phyloP scores from a whole-genome alignment of 768 basidiomycete species.

The Megacollybia marginata region DNA sequence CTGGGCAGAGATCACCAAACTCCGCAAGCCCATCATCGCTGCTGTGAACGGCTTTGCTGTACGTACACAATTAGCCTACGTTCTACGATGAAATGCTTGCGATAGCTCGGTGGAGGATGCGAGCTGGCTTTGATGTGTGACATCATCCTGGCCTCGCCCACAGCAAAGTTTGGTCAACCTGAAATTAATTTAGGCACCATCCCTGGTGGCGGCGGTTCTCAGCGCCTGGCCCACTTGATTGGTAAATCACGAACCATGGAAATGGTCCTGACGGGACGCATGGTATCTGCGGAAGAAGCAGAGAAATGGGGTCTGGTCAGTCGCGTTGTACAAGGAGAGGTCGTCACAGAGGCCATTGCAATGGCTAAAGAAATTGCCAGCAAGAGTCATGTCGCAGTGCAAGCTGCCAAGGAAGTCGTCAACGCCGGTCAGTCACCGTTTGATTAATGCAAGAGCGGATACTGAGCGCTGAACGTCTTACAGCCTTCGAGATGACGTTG shows the following conservation, averaged over 20 bases:
- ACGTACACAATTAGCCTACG: constrained; percentile 22
- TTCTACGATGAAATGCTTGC: not conserved
- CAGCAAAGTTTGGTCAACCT: constrained; percentile 90
- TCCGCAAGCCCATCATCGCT: constrained; percentile 92
- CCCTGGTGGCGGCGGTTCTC: constrained; percentile 91
- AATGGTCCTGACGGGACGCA: constrained; percentile 82
- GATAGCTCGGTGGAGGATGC: constrained; percentile 91
- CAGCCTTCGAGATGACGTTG: constrained; percentile 76
- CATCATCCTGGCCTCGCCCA: constrained; percentile 87
- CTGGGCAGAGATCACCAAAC: constrained; percentile 67
- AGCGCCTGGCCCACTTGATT: constrained; percentile 76
- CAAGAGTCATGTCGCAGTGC: constrained; percentile 77
- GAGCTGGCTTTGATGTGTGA: constrained; percentile 97
- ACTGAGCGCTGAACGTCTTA: not conserved
- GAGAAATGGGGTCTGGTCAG: constrained; percentile 84
- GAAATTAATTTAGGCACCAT: constrained; percentile 95
- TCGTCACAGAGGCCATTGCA: constrained; percentile 80
- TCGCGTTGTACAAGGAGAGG: constrained; percentile 72
- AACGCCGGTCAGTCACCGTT: constrained; percentile 56
- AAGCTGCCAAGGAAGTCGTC: constrained; percentile 90
- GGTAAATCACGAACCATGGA: constrained; percentile 97
- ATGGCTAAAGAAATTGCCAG: constrained; percentile 73
- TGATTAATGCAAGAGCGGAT: not conserved
- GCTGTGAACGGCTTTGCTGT: constrained; percentile 94
- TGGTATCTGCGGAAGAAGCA: constrained; percentile 74